Evolutionary conservation across 2,329 filamentous ascomycete species (phyloP).

Genomic region (Phoma sp.): DNA sequence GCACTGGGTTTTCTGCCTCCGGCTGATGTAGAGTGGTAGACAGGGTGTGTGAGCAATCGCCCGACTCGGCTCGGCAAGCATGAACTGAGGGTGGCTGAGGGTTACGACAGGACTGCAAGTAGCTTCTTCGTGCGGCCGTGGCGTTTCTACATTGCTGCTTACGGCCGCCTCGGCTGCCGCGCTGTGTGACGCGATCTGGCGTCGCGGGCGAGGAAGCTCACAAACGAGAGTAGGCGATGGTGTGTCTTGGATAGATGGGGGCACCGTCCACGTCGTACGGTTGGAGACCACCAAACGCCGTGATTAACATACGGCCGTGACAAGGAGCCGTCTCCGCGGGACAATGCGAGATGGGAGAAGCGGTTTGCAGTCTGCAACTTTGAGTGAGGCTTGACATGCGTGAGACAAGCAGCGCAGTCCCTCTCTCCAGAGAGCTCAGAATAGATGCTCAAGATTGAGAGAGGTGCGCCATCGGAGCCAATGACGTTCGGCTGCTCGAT

Average conservation of each 20-base stretch:
- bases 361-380: background rate
- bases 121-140: slow-evolving; percentile 3
- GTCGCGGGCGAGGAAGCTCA: slow-evolving; percentile 5
- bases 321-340: no score
- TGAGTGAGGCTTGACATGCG: background rate
- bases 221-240: slow-evolving; percentile 30
- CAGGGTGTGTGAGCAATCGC: background rate
- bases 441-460: background rate
- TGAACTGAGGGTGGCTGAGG: slow-evolving; percentile 12
- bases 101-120: background rate
- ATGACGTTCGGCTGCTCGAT: background rate
- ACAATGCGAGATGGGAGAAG: no score
- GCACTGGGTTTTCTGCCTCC: background rate
- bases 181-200: slow-evolving; percentile 29
- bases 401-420: background rate
- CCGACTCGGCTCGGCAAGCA: background rate
- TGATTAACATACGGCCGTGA: background rate
- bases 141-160: slow-evolving; percentile 2
- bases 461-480: background rate
- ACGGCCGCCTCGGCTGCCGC: slow-evolving; percentile 1
- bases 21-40: background rate
- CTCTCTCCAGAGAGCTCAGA: background rate
- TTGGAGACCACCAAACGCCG: slow-evolving; percentile 24
- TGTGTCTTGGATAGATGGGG: slow-evolving; percentile 23
- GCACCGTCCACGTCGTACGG: slow-evolving; percentile 29